Base-by-base conservation (phyloP, 2,329 filamentous ascomycete genomes). In the Monosporascus sp. region DNA sequence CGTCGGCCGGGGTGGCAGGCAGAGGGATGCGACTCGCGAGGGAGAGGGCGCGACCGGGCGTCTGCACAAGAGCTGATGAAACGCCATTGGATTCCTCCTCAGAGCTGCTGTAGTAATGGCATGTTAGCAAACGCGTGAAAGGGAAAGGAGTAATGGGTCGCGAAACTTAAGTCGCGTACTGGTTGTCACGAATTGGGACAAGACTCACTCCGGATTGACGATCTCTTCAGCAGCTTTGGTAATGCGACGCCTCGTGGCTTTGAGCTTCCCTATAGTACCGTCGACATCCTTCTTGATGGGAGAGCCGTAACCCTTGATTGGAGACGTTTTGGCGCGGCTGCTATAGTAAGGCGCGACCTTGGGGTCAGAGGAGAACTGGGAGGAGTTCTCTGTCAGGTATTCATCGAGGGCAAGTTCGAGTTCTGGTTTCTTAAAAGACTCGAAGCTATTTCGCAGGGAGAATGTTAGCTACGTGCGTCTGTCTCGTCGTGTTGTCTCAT, bases 1-100 rank as follows among this genome's bases (percentile, higher is more conserved):
- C 85, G 56, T 88, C 84, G 41, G 88, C 86, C 6, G 91, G 91
- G 2, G 90, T 91, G 8, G 90, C 85, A 22, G 90, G 90, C 50
- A 95, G 77, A n/a, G 86, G 82, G 50, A 91, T 81, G 63, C 82
- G 85, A 54, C 76, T 70, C 54, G 82, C 78, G 49, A 81, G 75
- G 14, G 77, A 74, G 50, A 83, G 68, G 45, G 76, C 76, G 62
- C 79, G 80, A 24, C 71, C 74, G 17, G 79, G 76, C 50, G 78
- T 78, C 61, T 76, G 73, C 62, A 75, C 65, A 56, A 79, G 62
- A 60, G 80, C 72, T 50, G 74, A 72, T 41, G 78, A 71, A 56
- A 72, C 60, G 55, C 66, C 69, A 27, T 54, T 62, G n/a, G 62
- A 52, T 46, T 60, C 69, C 58, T 65, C 70, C 63, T 67, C 61